Conservation (phyloP, 2,329 filamentous ascomycete genomes). For the Ceratocystis eucalypticola region DNA sequence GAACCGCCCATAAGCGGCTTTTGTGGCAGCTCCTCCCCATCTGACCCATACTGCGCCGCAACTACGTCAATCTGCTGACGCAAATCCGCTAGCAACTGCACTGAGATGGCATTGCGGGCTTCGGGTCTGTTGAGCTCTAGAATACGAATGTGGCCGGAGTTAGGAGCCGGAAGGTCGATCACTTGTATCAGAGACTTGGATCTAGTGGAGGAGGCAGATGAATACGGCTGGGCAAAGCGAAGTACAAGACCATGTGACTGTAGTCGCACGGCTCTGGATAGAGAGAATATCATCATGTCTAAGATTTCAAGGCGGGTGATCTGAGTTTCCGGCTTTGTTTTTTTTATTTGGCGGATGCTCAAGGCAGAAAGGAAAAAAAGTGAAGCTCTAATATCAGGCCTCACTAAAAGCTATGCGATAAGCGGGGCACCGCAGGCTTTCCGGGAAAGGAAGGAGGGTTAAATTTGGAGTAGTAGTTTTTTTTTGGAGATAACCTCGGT, state of each 20-base stretch:
- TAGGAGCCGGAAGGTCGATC: conserved; percentile 61
- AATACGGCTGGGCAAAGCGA: conserved; percentile 27
- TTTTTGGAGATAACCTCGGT: neutral
- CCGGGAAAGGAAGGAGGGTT: neutral
- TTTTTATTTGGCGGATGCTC: neutral
- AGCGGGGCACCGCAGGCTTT: neutral
- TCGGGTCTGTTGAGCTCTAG: conserved; percentile 74
- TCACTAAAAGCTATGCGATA: neutral
- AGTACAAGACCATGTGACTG: neutral
- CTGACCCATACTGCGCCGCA: conserved; percentile 49
- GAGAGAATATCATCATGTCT: neutral
- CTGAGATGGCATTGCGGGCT: conserved; percentile 84
- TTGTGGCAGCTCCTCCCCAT: conserved; percentile 38
- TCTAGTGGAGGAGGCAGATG: conserved; percentile 28
- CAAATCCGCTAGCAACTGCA: conserved; percentile 58
- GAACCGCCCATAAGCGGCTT: conserved; percentile 33
- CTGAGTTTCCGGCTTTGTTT: neutral
- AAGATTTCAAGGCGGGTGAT: neutral
- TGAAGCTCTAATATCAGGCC: neutral
- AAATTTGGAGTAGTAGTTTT: neutral
- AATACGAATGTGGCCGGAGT: conserved; percentile 72
- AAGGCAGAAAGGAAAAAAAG: neutral
- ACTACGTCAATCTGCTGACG: conserved; percentile 60
- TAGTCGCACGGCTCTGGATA: neutral
- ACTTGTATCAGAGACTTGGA: conserved; percentile 49